phyloP scores from a whole-genome alignment of 176 grass and related monocot species.

The Olyra latifolia region DNA sequence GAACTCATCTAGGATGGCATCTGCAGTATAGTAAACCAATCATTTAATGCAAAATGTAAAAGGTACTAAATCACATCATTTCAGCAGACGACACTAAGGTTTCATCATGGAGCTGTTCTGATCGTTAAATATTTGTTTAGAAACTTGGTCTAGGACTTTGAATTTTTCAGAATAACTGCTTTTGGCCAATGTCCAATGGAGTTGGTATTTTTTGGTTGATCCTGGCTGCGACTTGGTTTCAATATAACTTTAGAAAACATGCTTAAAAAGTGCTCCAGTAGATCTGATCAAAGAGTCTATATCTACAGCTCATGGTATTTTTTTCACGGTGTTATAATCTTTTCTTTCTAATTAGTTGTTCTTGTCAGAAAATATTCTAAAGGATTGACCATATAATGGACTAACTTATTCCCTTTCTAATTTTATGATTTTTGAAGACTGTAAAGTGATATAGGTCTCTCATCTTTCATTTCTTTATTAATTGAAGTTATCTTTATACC shows the following conservation, averaged over 20 bases:
- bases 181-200: neutral
- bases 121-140: neutral
- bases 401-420: neutral
- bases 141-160: neutral
- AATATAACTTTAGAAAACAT: neutral
- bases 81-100: neutral
- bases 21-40: neutral
- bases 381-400: neutral
- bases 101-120: neutral
- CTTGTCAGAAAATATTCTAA: neutral
- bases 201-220: neutral
- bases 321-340: neutral
- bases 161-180: neutral
- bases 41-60: neutral
- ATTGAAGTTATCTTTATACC: neutral
- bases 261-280: neutral
- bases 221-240: neutral
- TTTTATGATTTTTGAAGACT: neutral
- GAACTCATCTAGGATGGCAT: neutral
- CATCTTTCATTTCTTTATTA: slow-evolving; percentile 22
- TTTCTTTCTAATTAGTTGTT: slow-evolving; percentile 14
- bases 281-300: neutral
- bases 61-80: neutral
- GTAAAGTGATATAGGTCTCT: neutral
- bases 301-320: slow-evolving; percentile 8